Conservation (phyloP, 2,329 filamentous ascomycete species). For the Dothideomycetidae sp. region DNA sequence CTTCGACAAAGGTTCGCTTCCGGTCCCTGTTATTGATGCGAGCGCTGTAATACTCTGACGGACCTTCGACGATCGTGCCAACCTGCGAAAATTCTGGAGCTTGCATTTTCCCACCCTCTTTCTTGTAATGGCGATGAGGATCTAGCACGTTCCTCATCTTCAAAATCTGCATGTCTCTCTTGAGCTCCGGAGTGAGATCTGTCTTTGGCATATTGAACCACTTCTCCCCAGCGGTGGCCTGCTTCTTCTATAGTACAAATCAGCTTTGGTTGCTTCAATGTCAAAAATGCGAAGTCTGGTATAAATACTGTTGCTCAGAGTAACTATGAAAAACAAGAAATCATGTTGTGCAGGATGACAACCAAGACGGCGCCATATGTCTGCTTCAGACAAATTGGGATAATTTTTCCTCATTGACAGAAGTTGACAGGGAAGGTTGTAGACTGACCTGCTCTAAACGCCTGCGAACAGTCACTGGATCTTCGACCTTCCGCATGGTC, state of each 20-base stretch:
- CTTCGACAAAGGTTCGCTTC: constrained; percentile 74
- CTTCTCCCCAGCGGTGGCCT: constrained; percentile 56
- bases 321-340: constrained; percentile 60
- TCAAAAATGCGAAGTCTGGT: constrained; percentile 11
- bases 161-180: constrained; percentile 76
- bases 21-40: constrained; percentile 76
- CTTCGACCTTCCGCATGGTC: constrained; percentile 39
- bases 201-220: constrained; percentile 88
- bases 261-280: constrained; percentile 13
- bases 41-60: constrained; percentile 72
- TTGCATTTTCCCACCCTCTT: constrained; percentile 55
- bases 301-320: constrained; percentile 41
- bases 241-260: constrained; percentile 35
- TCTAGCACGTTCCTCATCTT: constrained; percentile 82
- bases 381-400: constrained; percentile 60
- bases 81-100: constrained; percentile 77
- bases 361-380: constrained; percentile 66
- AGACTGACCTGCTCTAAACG: constrained; percentile 38
- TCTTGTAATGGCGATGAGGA: constrained; percentile 82
- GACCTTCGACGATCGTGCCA: constrained; percentile 75
- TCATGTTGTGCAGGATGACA: constrained; percentile 55
- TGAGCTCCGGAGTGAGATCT: constrained; percentile 68
- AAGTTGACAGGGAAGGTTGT: constrained; percentile 15
- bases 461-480: constrained; percentile 35
- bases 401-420: constrained; percentile 61